Evolutionary conservation across 768 basidiomycete species (phyloP).

Genomic region (Mycena sanguinolenta): DNA sequence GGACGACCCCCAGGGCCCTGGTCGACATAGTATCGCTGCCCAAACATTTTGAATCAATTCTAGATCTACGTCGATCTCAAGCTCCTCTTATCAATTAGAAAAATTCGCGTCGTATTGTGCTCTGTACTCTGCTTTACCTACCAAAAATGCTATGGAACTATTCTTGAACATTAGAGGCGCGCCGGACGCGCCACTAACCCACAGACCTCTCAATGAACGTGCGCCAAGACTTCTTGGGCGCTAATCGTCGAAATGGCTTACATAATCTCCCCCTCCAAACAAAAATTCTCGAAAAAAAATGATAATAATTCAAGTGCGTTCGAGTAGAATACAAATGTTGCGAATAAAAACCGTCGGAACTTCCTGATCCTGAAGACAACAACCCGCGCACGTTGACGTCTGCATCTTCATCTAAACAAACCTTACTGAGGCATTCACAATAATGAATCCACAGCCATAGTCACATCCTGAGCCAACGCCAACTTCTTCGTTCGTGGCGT

Average conservation of each 20-base stretch:
- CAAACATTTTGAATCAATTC: no score
- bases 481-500: conserved; percentile 80
- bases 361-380: conserved; percentile 7
- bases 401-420: not conserved
- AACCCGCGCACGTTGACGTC: conserved; percentile 17
- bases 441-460: conserved; percentile 6
- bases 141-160: no score
- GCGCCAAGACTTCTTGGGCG: conserved; percentile 2
- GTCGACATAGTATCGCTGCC: no score
- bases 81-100: no score
- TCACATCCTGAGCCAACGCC: conserved; percentile 47
- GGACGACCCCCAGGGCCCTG: no score
- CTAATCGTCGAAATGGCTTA: not conserved
- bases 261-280: conserved; percentile 7
- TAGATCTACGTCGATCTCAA: no score
- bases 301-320: conserved; percentile 22
- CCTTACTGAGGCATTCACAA: conserved; percentile 28
- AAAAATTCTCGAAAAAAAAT: not conserved
- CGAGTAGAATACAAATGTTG: conserved; percentile 30
- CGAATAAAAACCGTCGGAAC: conserved; percentile 21
- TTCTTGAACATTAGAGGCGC: no score
- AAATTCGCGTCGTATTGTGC: no score
- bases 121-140: no score
- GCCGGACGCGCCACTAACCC: no score
- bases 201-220: no score